phyloP scores from a whole-genome alignment of 2,329 filamentous ascomycete species.

The Epichloe hybrida region DNA sequence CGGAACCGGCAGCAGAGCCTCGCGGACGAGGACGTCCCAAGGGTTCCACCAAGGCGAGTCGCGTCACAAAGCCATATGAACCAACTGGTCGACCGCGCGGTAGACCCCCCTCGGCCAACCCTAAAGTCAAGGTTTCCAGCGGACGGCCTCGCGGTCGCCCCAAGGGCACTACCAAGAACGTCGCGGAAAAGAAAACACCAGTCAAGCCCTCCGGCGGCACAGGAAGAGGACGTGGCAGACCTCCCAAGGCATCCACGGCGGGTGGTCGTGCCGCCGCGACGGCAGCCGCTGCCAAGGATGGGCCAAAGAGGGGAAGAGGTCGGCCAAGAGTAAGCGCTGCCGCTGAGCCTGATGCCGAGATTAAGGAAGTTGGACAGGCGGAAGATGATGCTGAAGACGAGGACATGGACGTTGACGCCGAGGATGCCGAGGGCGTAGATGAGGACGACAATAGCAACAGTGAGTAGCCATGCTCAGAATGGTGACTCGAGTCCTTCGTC shows the following conservation, averaged over 20 bases:
- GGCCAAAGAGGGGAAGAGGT: conserved; percentile 8
- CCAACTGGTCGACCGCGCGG: conserved; percentile 29
- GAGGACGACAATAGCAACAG: conserved; percentile 8
- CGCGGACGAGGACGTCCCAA: conserved; percentile 3
- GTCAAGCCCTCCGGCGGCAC: conserved; percentile 8
- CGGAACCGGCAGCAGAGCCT: neutral
- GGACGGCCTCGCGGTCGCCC: conserved; percentile 36
- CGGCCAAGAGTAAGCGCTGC: conserved; percentile 1
- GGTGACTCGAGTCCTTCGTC: neutral
- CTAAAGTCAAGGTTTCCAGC: conserved; percentile 19
- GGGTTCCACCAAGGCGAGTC: neutral
- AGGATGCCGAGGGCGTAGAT: conserved; percentile 9
- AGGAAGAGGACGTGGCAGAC: conserved; percentile 16
- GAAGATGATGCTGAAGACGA: conserved; percentile 15
- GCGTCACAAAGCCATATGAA: conserved; percentile 21
- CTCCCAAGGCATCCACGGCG: conserved; percentile 13
- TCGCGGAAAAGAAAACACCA: conserved; percentile 5
- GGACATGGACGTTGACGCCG: conserved; percentile 11
- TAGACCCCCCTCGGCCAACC: conserved; percentile 26
- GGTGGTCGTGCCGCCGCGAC: conserved; percentile 2
- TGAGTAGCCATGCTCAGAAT: conserved; percentile 6
- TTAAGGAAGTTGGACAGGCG: neutral
- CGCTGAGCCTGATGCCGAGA: neutral
- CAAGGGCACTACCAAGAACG: conserved; percentile 25
- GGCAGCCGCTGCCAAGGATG: conserved; percentile 7